Conservation (phyloP, 352 stramenopile species). For the Phytopythium sindhum region DNA sequence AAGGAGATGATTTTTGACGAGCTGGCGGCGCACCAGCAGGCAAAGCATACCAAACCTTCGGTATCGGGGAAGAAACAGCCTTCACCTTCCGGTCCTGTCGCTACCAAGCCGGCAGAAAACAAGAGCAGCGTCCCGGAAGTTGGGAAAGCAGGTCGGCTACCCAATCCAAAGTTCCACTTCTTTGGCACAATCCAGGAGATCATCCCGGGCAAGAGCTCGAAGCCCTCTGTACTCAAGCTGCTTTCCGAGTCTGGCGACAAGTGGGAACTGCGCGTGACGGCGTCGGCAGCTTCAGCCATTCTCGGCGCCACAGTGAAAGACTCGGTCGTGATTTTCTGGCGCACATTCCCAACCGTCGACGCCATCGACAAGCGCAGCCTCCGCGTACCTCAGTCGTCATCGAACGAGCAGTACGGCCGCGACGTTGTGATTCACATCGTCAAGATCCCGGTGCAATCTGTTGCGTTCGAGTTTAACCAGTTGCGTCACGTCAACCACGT, state of each 20-base stretch:
- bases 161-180: slow-evolving; percentile 25
- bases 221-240: slow-evolving; percentile 22
- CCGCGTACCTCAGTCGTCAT: slow-evolving; percentile 10
- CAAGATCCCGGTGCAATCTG: slow-evolving; percentile 15
- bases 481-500: slow-evolving; percentile 24
- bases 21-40: slow-evolving; percentile 18
- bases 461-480: slow-evolving; percentile 22
- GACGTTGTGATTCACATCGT: slow-evolving; percentile 27
- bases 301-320: slow-evolving; percentile 14
- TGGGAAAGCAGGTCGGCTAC: slow-evolving; percentile 2
- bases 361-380: slow-evolving; percentile 23
- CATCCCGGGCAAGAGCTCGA: slow-evolving; percentile 16
- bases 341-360: slow-evolving; percentile 17
- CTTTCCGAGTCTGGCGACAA: slow-evolving; percentile 14
- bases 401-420: slow-evolving; percentile 19
- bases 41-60: slow-evolving; percentile 9
- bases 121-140: slow-evolving; percentile 1
- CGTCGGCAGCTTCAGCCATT: slow-evolving; percentile 6
- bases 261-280: slow-evolving; percentile 21
- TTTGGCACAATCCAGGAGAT: slow-evolving; percentile 18
- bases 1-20: slow-evolving; percentile 26
- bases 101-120: neutral
- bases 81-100: neutral
- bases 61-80: neutral
- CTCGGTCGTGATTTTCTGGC: slow-evolving; percentile 28